Percentiles rank a stretch among this genome's conserved stretches.
Evolutionary conservation across 768 basidiomycete genomes (phyloP).

Genomic region (Tulasnella sp.): DNA sequence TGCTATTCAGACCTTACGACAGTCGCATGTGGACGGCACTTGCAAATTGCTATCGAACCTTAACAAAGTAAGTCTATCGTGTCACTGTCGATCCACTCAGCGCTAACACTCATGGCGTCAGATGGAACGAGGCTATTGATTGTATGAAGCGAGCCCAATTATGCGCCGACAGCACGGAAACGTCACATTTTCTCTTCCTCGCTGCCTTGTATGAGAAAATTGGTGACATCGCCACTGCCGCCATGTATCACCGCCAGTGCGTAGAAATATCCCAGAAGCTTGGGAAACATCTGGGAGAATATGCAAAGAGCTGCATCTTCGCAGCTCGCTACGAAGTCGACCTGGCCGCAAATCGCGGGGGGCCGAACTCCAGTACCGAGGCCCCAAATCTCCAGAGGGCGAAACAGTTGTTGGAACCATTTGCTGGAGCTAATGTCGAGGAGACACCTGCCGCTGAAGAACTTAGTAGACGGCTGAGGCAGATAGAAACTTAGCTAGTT

Average conservation of each 20-base stretch:
- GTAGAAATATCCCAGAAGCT: slow-evolving; percentile 41
- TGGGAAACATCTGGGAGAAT: slow-evolving; percentile 75
- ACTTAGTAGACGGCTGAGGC: slow-evolving; percentile 50
- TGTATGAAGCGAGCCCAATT: slow-evolving; percentile 89
- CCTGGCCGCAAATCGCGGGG: slow-evolving; percentile 44
- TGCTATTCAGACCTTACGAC: slow-evolving; percentile 77
- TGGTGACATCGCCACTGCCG: slow-evolving; percentile 68
- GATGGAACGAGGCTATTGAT: slow-evolving; percentile 85
- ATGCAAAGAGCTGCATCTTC: slow-evolving; percentile 80
- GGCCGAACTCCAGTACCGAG: slow-evolving; percentile 44
- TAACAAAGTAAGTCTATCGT: slow-evolving; percentile 61
- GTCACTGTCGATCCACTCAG: not conserved
- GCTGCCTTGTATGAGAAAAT: slow-evolving; percentile 71
- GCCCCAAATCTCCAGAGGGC: slow-evolving; percentile 67
- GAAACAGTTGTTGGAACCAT: slow-evolving; percentile 68
- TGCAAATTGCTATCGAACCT: slow-evolving; percentile 90
- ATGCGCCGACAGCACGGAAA: slow-evolving; percentile 77
- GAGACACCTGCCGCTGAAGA: slow-evolving; percentile 77
- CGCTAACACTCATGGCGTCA: slow-evolving; percentile 44
- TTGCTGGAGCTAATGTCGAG: slow-evolving; percentile 79
- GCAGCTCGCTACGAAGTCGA: slow-evolving; percentile 77
- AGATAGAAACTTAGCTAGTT: not conserved
- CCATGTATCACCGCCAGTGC: slow-evolving; percentile 73
- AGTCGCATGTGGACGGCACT: slow-evolving; percentile 95
- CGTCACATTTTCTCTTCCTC: slow-evolving; percentile 69